Base-by-base conservation (phyloP, 169 alveolate species). In the Plasmodium vinckei region DNA sequence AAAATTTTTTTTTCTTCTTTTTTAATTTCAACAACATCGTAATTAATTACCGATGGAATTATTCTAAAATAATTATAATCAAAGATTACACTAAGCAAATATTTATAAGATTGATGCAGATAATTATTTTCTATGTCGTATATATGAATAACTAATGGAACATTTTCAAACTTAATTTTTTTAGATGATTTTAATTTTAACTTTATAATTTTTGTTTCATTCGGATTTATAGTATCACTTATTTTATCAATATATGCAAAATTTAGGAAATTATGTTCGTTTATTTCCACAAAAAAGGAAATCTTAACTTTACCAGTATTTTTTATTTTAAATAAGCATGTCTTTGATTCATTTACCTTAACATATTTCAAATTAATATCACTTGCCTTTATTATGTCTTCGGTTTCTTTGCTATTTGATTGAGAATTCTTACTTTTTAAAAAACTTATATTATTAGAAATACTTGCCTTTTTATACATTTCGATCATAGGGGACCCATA, bases 41-140 rank as follows among this genome's bases (percentile, higher is more conserved):
- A 82, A 46, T 82, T 82, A 42, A 82, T 68, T 17, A 82, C 25
- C 13, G 68, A 19, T 0, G 90, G 90, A 21, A 82, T 57, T 67
- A 82, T 59, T 39, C 17, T 82, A 15, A 82, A 51, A 54, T 65
- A 82, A 60, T 82, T 82, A 53, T 82, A 82, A 82, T 82, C 90
- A 59, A 82, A 82, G 59, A 1, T 54, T 2, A 82, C 84, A 82
- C 72, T 54, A 25, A 65, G 44, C n/a, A 59, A 12, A 64, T 77
- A 77, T 51, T 77, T 77, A 56, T 77, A 77, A 12, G 88, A 63
- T 77, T 77, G 88, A 33, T 33, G 42, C n/a, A 77, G 63, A 54
- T 77, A 68, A 33, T 77, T 77, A 42, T 77, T 64, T 1, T 77
- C 88, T 54, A 77, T 47, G 27, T 77, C 88, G 19, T 53, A 77